Evolutionary conservation across 1,139 yeast genomes (phyloP), one percentile per base, ranked within the genome.

Genomic region (Sugiyamaella neomexicana): DNA sequence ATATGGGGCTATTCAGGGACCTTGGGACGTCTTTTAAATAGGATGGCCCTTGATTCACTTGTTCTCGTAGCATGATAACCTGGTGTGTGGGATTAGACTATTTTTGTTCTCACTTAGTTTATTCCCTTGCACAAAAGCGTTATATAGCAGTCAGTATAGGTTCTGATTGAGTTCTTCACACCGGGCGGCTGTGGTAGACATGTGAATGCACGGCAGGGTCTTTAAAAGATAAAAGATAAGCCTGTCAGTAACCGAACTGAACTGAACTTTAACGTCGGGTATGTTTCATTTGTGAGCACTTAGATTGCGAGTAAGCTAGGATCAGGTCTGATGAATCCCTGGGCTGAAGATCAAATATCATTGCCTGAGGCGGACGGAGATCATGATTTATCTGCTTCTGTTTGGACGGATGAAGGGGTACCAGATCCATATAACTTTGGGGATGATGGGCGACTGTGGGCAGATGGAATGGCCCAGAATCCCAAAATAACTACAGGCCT

Each of bases 321-420:
- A n/a, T 5, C 38, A 34, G 38, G 16, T n/a, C 16, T 13, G 37
- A 45, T 45, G 49, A 45, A 45, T 36, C 49, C 49, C 29, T 45
- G 49, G 49, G 49, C 41, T 8, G 49, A 36, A 34, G 39, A 44
- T 6, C 34, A 45, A 25, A 4, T 12, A 23, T 10, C 49, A 25
- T 38, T 45, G 16, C 13, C 42, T n/a, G 42, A 13, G 31, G 16
- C n/a, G n/a, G 31, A 16, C 9, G 31, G 13, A 25, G 12, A 12
- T n/a, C 48, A 45, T 27, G 49, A 45, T 36, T 27, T 45, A 25
- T 9, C 48, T 12, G 41, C 49, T 3, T 20, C 25, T 20, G 42
- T 36, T 38, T 45, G 49, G 49, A 34, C 38, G 2, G 48, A 45
- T 20, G 32, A n/a, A 36, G 17, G 23, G 29, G 41, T 12, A 2